phyloP scores from a whole-genome alignment of 2,329 filamentous ascomycete species.

The Lachnellula hyalina region DNA sequence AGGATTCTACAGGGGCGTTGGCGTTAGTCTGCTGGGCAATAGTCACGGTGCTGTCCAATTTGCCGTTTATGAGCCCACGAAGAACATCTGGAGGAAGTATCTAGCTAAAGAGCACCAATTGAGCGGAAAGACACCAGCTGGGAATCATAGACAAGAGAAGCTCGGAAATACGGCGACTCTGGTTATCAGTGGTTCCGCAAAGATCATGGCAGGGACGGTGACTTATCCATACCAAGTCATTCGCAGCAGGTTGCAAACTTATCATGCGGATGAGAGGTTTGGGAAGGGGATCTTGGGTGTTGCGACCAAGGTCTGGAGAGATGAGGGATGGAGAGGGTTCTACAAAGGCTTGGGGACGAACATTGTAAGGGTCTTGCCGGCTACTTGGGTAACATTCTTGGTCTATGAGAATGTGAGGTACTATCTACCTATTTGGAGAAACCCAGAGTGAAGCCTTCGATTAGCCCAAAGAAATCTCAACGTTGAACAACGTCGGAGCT shows the following conservation, averaged over 20 bases:
- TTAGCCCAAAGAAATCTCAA: no score
- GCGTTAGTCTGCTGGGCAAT: constrained; percentile 79
- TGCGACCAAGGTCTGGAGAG: constrained; percentile 64
- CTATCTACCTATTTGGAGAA: constrained; percentile 47
- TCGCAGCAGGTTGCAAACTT: constrained; percentile 81
- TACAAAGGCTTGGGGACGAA: constrained; percentile 89
- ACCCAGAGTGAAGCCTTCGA: no score
- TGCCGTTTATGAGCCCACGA: constrained; percentile 78
- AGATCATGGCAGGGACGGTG: constrained; percentile 80
- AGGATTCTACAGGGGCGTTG: constrained; percentile 84
- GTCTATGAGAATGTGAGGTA: constrained; percentile 92
- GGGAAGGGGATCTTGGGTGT: constrained; percentile 67
- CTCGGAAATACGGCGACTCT: constrained; percentile 52
- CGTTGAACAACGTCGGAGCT: no score
- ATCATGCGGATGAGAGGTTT: constrained; percentile 72
- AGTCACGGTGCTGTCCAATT: constrained; percentile 94
- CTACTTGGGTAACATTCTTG: constrained; percentile 93
- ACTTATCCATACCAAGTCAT: constrained; percentile 97
- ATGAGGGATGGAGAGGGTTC: constrained; percentile 78
- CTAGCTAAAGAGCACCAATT: constrained; percentile 39
- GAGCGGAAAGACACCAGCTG: neutral
- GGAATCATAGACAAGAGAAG: constrained; percentile 24
- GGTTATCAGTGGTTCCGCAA: constrained; percentile 72
- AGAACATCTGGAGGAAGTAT: constrained; percentile 46
- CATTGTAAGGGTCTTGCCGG: constrained; percentile 84